phyloP scores from a whole-genome alignment of 495 filamentous ascomycete species.

The Annulohypoxylon bovei region DNA sequence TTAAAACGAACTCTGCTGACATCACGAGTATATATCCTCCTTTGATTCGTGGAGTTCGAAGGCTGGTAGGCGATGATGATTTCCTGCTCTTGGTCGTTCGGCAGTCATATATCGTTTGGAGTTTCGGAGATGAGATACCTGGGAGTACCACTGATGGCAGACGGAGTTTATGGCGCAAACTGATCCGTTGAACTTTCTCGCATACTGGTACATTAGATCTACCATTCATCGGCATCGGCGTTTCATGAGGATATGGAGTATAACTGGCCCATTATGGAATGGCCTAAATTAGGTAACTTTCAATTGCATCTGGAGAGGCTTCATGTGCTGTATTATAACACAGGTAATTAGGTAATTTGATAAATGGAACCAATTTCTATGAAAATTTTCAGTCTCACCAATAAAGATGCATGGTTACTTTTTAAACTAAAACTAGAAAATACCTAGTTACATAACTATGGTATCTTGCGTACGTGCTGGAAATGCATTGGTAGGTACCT shows the following conservation, averaged over 20 bases:
- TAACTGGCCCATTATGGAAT: too few species aligned
- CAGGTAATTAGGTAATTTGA: too few species aligned
- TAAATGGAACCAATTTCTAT: not conserved
- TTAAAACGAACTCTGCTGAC: not conserved
- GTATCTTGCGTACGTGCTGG: not conserved
- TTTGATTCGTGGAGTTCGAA: constrained; percentile 10
- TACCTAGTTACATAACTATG: too few species aligned
- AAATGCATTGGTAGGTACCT: not conserved
- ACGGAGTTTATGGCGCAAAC: constrained; percentile 25
- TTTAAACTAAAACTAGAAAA: not conserved
- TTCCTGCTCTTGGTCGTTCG: constrained; percentile 39
- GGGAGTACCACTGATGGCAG: not conserved
- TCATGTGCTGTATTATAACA: not conserved
- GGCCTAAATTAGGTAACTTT: too few species aligned
- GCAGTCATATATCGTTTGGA: constrained; percentile 41
- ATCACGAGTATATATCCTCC: not conserved
- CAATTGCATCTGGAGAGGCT: too few species aligned
- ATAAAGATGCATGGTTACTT: not conserved
- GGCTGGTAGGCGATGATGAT: constrained; percentile 44
- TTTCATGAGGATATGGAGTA: too few species aligned
- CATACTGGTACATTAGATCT: not conserved
- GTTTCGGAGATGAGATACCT: constrained; percentile 40
- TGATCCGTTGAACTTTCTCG: constrained; percentile 12
- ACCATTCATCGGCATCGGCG: not conserved
- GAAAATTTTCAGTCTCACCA: not conserved